Conservation (phyloP, 768 basidiomycete genomes). For the Basidioascus undulatus region DNA sequence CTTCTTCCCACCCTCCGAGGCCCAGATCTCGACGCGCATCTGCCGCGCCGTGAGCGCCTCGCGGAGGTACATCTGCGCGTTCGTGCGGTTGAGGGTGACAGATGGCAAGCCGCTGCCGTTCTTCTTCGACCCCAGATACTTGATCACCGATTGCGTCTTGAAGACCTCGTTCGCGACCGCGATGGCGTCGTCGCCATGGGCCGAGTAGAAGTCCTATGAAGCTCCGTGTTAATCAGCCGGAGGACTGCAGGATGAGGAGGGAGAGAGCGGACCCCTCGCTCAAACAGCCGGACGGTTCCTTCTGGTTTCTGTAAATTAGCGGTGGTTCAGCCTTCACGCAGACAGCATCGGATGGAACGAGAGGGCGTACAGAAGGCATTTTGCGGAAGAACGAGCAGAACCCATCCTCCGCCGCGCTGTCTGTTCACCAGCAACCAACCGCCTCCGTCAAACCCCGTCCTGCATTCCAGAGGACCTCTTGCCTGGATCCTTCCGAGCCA, state of each 20-base stretch:
- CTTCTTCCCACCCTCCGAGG: slow-evolving; percentile 46
- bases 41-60: slow-evolving; percentile 78
- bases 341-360: neutral
- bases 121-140: slow-evolving; percentile 41
- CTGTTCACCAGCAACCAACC: slow-evolving; percentile 17
- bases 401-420: slow-evolving; percentile 46
- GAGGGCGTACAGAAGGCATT: slow-evolving; percentile 17
- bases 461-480: too few relatives aligned
- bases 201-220: slow-evolving; percentile 46
- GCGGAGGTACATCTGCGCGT: slow-evolving; percentile 58
- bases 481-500: too few relatives aligned
- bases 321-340: neutral
- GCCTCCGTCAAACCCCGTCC: too few relatives aligned
- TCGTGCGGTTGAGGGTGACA: slow-evolving; percentile 46
- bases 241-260: neutral
- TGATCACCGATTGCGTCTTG: slow-evolving; percentile 75
- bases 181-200: slow-evolving; percentile 68
- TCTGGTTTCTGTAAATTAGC: slow-evolving; percentile 16
- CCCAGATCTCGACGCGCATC: slow-evolving; percentile 78
- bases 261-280: slow-evolving; percentile 25
- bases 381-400: slow-evolving; percentile 32
- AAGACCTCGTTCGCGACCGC: slow-evolving; percentile 50
- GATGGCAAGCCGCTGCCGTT: slow-evolving; percentile 32
- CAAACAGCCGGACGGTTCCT: slow-evolving; percentile 71
- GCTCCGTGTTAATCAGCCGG: neutral